A percentile compares a stretch with the other conserved stretches of the same genome.
phyloP scores from a whole-genome alignment of 805 yeast genomes.

The Teunomyces aglyptinius region DNA sequence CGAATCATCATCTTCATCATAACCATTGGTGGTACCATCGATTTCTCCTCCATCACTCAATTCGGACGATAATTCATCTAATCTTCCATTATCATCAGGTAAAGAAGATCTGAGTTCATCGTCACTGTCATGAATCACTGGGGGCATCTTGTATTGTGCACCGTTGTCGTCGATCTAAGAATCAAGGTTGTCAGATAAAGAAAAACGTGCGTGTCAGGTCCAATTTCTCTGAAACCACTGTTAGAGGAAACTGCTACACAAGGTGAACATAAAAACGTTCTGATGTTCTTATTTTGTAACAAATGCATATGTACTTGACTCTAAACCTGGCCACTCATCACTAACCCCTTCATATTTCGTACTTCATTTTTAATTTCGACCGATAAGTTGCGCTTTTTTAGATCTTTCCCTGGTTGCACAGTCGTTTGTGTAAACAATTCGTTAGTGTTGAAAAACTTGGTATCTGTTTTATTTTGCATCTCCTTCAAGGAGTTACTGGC shows the following conservation, averaged over 20 bases:
- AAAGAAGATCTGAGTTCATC: not conserved
- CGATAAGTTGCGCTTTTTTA: slow-evolving; percentile 27
- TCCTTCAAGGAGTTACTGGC: slow-evolving; percentile 30
- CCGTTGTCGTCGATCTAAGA: too few species aligned
- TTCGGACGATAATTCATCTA: slow-evolving; percentile 10
- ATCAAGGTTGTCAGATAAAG: not conserved
- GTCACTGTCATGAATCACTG: not conserved
- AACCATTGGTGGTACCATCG: slow-evolving; percentile 5
- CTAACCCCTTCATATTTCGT: slow-evolving; percentile 43
- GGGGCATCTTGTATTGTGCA: not conserved
- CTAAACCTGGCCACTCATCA: slow-evolving; percentile 40
- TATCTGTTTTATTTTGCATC: slow-evolving; percentile 35
- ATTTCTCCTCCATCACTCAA: slow-evolving; percentile 12
- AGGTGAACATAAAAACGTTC: not conserved
- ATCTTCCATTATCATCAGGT: not conserved
- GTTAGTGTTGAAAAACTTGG: slow-evolving; percentile 30
- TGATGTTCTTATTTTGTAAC: not conserved
- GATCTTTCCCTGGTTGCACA: slow-evolving; percentile 7
- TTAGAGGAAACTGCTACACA: not conserved
- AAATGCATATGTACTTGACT: not conserved
- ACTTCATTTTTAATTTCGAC: slow-evolving; percentile 36
- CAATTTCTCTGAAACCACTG: not conserved
- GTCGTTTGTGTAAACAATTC: slow-evolving; percentile 24
- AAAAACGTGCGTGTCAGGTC: not conserved
- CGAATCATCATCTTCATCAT: slow-evolving; percentile 21